Evolutionary conservation across 2,329 filamentous ascomycete genomes (phyloP).

Genomic region (Raffaelea ambrosiae): DNA sequence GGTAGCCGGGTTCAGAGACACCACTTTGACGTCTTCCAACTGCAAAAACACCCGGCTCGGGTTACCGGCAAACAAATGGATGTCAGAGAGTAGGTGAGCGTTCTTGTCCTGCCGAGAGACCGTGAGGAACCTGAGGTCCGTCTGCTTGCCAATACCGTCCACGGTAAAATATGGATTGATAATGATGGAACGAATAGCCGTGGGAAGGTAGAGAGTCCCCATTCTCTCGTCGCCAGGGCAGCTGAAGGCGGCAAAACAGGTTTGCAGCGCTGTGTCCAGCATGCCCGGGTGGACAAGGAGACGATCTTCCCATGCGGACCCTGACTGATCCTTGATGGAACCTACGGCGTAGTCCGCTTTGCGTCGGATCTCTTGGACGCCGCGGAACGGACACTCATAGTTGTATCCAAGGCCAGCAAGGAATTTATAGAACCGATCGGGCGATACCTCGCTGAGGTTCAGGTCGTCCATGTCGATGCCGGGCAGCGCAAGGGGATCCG

Average conservation of each 20-base stretch:
- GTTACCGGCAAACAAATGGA: neutral
- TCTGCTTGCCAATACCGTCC: too few relatives aligned
- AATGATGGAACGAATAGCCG: neutral
- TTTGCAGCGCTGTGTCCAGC: neutral
- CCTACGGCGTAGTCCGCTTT: neutral
- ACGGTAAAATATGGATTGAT: neutral
- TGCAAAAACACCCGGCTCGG: neutral
- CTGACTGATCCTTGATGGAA: neutral
- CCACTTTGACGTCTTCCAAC: neutral
- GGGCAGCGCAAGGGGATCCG: neutral
- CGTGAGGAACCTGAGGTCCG: neutral
- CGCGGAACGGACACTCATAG: neutral
- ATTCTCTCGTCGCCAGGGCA: neutral
- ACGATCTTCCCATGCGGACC: neutral
- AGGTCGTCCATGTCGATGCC: neutral
- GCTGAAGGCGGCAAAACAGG: neutral
- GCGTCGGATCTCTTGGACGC: neutral
- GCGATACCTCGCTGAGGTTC: neutral
- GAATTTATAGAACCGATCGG: neutral
- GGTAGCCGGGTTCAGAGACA: neutral
- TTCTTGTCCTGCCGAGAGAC: neutral
- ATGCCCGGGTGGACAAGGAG: neutral
- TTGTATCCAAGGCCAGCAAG: neutral
- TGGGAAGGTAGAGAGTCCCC: neutral
- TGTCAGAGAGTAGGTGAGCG: neutral